phyloP scores from a whole-genome alignment of 2,329 filamentous ascomycete genomes.

The Pyricularia pennisetigena region DNA sequence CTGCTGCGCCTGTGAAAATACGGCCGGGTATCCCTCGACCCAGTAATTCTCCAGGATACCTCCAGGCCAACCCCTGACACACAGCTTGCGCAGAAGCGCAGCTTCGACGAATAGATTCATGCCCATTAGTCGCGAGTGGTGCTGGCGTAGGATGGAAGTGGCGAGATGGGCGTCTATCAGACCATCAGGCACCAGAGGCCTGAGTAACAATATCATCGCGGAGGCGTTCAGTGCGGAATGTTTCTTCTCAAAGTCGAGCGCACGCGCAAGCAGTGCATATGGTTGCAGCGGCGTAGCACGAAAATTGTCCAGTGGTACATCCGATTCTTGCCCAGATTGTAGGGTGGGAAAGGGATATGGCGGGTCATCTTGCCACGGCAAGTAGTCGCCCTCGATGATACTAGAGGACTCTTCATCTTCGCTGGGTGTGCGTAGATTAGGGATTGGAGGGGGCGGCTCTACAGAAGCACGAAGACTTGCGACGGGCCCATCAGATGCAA shows the following conservation, averaged over 20 bases:
- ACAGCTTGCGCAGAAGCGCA: conserved; percentile 50
- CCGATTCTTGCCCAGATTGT: conserved; percentile 7
- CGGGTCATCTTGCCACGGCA: conserved; percentile 48
- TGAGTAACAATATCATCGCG: conserved; percentile 49
- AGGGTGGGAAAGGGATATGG: conserved; percentile 39
- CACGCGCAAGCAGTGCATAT: conserved; percentile 40
- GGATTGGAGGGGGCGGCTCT: neutral
- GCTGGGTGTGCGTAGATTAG: neutral
- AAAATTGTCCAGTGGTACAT: conserved; percentile 3
- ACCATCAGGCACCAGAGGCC: conserved; percentile 42
- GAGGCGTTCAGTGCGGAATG: conserved; percentile 49
- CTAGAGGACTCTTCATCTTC: conserved; percentile 18
- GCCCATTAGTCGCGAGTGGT: conserved; percentile 48
- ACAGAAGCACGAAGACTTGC: neutral
- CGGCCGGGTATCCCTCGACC: conserved; percentile 42
- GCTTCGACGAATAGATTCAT: conserved; percentile 53
- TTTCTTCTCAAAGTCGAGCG: conserved; percentile 45
- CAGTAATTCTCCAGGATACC: conserved; percentile 34
- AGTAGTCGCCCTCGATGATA: conserved; percentile 47
- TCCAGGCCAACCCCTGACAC: conserved; percentile 44
- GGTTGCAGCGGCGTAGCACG: conserved; percentile 39
- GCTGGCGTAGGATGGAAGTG: conserved; percentile 45
- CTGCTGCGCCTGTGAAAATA: conserved; percentile 45
- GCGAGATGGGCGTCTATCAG: conserved; percentile 48
- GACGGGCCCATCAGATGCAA: neutral